Evolutionary conservation across 768 basidiomycete genomes (phyloP).

Genomic region (Lepiota venenata): DNA sequence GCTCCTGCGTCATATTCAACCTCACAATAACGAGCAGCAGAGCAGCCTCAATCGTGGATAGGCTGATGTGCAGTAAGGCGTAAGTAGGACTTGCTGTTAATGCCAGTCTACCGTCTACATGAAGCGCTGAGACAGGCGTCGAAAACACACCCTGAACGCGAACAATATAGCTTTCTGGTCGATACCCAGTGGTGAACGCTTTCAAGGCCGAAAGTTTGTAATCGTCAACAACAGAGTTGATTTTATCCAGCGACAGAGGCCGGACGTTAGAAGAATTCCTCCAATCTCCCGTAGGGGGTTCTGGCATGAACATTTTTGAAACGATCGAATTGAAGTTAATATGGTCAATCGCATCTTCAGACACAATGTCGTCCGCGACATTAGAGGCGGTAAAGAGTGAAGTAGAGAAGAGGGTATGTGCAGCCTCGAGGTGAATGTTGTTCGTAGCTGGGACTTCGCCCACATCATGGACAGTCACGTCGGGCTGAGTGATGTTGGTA

Average conservation of each 20-base stretch:
- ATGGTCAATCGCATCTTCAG: not conserved
- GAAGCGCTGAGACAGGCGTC: not conserved
- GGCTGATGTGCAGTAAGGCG: not conserved
- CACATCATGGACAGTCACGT: not conserved
- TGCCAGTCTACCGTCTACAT: not conserved
- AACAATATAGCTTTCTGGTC: not conserved
- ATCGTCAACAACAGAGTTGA: not conserved
- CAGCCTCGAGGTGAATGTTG: not conserved
- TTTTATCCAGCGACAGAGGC: not conserved
- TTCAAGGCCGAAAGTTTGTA: not conserved
- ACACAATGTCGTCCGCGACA: not conserved
- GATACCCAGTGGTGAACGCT: not conserved
- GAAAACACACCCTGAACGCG: conserved; percentile 1
- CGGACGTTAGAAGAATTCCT: not conserved
- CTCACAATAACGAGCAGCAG: not conserved
- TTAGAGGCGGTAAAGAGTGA: not conserved
- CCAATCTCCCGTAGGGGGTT: not conserved
- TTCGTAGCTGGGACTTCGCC: not conserved
- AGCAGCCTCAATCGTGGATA: not conserved
- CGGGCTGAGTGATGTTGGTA: not conserved
- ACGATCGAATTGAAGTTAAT: not conserved
- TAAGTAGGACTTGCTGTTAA: not conserved
- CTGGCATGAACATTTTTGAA: not conserved
- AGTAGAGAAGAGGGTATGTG: not conserved
- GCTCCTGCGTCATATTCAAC: conserved; percentile 1